Evolutionary conservation across 257 asterid species (phyloP), one percentile per base, ranked within the genome.

Genomic region (Scutellaria galericulata): DNA sequence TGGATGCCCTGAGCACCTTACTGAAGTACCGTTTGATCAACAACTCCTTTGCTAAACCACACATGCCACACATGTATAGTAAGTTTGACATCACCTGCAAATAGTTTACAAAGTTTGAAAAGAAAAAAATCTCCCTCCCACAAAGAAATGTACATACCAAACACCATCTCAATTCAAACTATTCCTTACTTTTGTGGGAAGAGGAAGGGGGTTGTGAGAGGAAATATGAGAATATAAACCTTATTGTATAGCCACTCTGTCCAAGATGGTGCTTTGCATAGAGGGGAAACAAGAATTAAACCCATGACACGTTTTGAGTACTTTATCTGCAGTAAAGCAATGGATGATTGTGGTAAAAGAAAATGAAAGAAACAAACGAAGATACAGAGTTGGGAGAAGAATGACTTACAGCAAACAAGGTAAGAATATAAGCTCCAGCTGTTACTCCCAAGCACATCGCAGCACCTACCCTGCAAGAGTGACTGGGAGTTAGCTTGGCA

Each of bases 181-280:
- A 31, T 4, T 31, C 37, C 37, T 31, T 31, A 0, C 37, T 31
- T 31, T 31, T 1, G 5, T 31, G 37, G 37, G 5, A 31, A 31
- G 37, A 5, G 5, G 2, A 31, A 31, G 37, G 37, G 37, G 37
- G 0, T 31, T 31, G 67, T 9, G 22, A 70, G 62, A 52, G 68
- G 57, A 57, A 7, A 31, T 59, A 42, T 61, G 59, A 66, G 77
- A 41, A 47, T 75, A 56, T 10, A 37, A 63, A 94, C 99, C 99
- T 94, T 94, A 72, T 87, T 94, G 71, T 87, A 86, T 68, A 91
- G 77, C 99, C 99, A 94, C 81, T 94, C 97, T 55, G 93, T 86
- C 99, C 99, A 94, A 13, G 97, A 88, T 46, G 99, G 96, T 62
- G 87, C 82, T 88, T 90, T 88, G 89, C 99, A 94, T 68, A 91